These are phyloP conservation scores for Alopecurus myosuroides DNA, from an alignment of 176 grass and related monocot species.

Conservation along the genomic window DNA sequence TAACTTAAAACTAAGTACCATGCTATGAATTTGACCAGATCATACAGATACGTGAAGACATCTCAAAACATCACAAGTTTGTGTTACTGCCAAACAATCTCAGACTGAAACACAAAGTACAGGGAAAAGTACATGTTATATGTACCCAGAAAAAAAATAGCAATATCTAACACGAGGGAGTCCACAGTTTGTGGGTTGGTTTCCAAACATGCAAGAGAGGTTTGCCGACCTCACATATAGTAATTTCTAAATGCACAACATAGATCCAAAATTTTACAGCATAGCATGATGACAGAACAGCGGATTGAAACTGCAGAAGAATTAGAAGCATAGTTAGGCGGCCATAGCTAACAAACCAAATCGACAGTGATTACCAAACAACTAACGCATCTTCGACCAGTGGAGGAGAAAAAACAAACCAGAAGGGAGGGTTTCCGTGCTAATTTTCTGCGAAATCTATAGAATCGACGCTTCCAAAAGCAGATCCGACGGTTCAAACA, in stretches of 20 bases:
- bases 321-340: no score
- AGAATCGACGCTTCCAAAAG: neutral
- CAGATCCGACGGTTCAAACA: neutral
- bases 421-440: no score
- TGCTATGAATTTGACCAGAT: neutral
- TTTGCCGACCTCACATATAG: neutral
- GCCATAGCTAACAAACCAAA: no score
- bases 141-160: neutral
- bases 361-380: no score
- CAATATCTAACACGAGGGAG: neutral
- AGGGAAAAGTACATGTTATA: neutral
- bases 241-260: neutral
- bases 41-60: neutral
- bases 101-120: neutral
- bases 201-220: neutral
- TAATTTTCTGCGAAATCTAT: no score
- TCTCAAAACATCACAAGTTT: conserved; percentile 2
- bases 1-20: neutral
- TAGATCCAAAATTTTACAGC: neutral
- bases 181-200: neutral
- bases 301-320: neutral
- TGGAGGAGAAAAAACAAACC: no score
- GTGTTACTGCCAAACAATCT: neutral
- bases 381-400: no score
- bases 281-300: conserved; percentile 2